Evolutionary conservation across 2,329 filamentous ascomycete species (phyloP).

Genomic region (Alternaria infectoria): DNA sequence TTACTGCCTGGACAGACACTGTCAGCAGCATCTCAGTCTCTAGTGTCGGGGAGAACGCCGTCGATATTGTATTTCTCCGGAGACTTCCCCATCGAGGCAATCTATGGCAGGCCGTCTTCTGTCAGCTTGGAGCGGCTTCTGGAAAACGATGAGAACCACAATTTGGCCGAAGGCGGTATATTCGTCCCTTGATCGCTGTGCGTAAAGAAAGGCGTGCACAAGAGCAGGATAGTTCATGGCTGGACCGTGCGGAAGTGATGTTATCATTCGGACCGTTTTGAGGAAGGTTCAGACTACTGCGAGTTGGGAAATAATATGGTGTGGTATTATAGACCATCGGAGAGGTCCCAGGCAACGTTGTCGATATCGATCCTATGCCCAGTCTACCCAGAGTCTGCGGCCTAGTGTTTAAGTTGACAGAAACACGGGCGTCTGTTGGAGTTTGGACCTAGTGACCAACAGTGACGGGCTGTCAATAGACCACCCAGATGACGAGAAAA

Average conservation of each 20-base stretch:
- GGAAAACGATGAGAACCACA: not conserved
- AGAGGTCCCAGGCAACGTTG: not conserved
- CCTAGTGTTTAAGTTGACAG: not conserved
- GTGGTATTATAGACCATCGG: not conserved
- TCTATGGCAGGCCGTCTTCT: not conserved
- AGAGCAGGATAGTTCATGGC: not conserved
- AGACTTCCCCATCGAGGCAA: not conserved
- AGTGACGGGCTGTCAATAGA: slow-evolving; percentile 1
- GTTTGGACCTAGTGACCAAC: not conserved
- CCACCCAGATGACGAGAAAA: not conserved
- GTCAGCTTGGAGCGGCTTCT: not conserved
- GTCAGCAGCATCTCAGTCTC: not conserved
- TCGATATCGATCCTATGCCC: not conserved
- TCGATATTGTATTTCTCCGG: not conserved
- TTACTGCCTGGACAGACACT: not conserved
- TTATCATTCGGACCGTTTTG: slow-evolving; percentile 9
- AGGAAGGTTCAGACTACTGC: slow-evolving; percentile 9
- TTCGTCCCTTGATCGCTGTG: not conserved
- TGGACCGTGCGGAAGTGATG: not conserved
- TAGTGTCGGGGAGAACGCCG: not conserved
- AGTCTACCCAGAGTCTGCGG: not conserved
- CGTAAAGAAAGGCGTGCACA: not conserved
- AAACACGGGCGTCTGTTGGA: not conserved
- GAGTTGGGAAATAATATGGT: not conserved
- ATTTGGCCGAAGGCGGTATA: not conserved